A percentile compares a stretch with the other conserved stretches of the same genome.
phyloP scores from a whole-genome alignment of 441 rosid genomes.

The Gossypium davidsonii region DNA sequence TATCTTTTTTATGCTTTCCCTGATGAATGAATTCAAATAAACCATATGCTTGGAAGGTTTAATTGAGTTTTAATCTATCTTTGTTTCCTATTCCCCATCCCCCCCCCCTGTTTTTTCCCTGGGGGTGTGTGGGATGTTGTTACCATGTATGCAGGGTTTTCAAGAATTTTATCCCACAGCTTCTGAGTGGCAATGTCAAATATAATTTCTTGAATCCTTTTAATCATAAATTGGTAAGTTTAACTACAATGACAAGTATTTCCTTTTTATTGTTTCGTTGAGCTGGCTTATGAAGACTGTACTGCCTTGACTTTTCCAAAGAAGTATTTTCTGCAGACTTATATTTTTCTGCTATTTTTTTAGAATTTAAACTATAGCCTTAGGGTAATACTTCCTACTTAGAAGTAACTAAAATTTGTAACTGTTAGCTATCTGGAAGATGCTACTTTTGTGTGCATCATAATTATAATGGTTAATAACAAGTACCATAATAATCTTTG shows the following conservation, averaged over 20 bases:
- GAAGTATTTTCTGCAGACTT: neutral
- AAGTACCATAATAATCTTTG: conserved; percentile 1
- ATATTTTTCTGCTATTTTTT: neutral
- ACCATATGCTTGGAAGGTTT: conserved; percentile 2
- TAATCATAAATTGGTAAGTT: conserved; percentile 64
- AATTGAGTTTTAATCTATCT: conserved; percentile 1
- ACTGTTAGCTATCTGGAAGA: neutral
- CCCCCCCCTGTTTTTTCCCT: neutral
- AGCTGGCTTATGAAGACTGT: neutral
- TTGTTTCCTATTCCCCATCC: neutral
- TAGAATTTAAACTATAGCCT: neutral
- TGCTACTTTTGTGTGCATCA: neutral
- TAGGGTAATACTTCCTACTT: neutral
- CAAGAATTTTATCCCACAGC: conserved; percentile 57
- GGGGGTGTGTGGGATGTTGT: conserved; percentile 7
- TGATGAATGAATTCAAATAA: neutral
- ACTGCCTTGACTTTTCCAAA: neutral
- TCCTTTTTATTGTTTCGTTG: neutral
- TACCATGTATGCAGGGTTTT: conserved; percentile 59
- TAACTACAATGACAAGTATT: neutral
- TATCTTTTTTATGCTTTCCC: conserved; percentile 5
- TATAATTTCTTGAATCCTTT: conserved; percentile 43
- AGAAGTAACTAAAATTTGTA: neutral
- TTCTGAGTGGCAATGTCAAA: conserved; percentile 49
- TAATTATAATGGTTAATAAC: neutral